Conservation (phyloP, 2,329 filamentous ascomycete genomes). For the Colletotrichum paranaense region DNA sequence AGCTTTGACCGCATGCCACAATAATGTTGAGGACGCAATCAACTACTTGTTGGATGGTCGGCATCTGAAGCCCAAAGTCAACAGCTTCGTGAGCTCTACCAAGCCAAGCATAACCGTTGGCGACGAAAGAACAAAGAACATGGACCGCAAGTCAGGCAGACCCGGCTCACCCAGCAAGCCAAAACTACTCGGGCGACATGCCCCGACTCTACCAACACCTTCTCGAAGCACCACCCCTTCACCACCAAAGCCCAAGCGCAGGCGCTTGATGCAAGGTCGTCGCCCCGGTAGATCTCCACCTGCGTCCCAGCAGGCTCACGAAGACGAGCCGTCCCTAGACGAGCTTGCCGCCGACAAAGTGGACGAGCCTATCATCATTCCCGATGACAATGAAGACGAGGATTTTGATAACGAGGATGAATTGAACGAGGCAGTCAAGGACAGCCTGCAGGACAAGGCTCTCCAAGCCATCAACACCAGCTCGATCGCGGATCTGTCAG, state of each 20-base stretch:
- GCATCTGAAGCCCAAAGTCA: conserved; percentile 37
- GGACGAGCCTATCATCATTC: conserved; percentile 39
- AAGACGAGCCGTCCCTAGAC: conserved; percentile 39
- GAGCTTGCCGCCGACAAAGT: conserved; percentile 45
- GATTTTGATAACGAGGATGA: conserved; percentile 47
- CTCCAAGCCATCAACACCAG: conserved; percentile 88
- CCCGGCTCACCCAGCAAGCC: conserved; percentile 27
- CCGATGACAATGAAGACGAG: conserved; percentile 55
- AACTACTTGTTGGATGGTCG: conserved; percentile 41
- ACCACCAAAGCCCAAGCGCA: conserved; percentile 43
- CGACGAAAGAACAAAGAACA: neutral
- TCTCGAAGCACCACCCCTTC: conserved; percentile 39
- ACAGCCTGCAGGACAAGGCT: conserved; percentile 59
- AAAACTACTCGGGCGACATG: conserved; percentile 36
- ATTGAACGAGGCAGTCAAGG: conserved; percentile 33
- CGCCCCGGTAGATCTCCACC: conserved; percentile 38
- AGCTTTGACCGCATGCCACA: conserved; percentile 45
- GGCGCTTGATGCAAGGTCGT: conserved; percentile 50
- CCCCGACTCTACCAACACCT: conserved; percentile 31
- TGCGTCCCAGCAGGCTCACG: conserved; percentile 38
- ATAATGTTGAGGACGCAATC: conserved; percentile 51
- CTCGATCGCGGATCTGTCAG: conserved; percentile 78
- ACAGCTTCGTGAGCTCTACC: conserved; percentile 16
- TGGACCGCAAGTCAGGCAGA: conserved; percentile 27
- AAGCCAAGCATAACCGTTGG: conserved; percentile 39